These are phyloP conservation scores for Penicillium ucsense DNA, from an alignment of 495 filamentous ascomycete species.

Conservation along the genomic window DNA sequence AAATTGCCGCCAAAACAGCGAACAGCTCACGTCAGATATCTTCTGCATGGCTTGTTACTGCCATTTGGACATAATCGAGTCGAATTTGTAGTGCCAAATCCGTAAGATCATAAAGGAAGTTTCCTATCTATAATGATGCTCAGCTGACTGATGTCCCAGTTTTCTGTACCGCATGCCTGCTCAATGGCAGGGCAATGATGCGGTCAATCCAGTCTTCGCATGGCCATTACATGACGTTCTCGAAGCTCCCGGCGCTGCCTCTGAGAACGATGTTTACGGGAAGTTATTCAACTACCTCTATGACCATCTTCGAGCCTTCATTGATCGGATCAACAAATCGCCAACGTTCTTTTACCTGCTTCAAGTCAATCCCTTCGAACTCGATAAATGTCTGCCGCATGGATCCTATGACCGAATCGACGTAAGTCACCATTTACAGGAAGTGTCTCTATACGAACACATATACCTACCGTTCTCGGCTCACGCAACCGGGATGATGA, in stretches of 20 bases:
- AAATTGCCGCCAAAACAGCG: too few species aligned
- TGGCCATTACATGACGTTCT: constrained; percentile 17
- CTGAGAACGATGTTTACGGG: constrained; percentile 21
- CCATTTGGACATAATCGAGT: too few species aligned
- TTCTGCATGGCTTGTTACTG: too few species aligned
- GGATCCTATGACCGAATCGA: constrained; percentile 8
- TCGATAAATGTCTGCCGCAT: constrained; percentile 1
- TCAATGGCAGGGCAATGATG: constrained; percentile 5
- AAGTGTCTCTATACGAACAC: too few species aligned
- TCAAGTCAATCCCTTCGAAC: neutral
- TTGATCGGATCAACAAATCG: neutral
- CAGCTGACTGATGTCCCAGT: too few species aligned
- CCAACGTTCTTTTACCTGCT: neutral
- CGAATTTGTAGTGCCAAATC: too few species aligned
- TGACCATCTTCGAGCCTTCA: constrained; percentile 2
- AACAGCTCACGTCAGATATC: too few species aligned
- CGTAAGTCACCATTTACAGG: constrained; percentile 1
- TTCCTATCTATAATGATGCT: too few species aligned
- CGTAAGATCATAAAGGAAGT: too few species aligned
- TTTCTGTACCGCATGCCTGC: too few species aligned
- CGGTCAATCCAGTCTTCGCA: constrained; percentile 11
- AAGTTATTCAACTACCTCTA: constrained; percentile 19
- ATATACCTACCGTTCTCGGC: neutral
- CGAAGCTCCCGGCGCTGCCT: constrained; percentile 5
- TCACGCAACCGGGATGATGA: too few species aligned